Conservation (phyloP, 495 filamentous ascomycete species). For the Daldinia concentrica region DNA sequence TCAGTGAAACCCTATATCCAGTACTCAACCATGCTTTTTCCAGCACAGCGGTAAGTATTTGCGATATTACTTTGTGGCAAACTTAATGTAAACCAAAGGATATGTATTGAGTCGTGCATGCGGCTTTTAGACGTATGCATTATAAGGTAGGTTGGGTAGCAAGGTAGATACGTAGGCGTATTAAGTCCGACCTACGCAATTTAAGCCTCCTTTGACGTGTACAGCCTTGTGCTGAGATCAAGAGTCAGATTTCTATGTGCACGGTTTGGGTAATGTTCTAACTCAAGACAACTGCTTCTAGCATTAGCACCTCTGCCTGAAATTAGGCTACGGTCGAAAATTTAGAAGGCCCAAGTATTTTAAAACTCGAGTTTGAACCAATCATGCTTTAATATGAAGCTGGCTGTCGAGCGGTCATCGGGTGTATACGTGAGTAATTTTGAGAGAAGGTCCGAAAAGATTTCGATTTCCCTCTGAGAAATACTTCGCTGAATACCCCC, state of each 20-base stretch:
- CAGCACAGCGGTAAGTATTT: background rate
- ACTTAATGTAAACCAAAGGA: background rate
- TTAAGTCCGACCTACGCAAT: background rate
- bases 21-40: background rate
- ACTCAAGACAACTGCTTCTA: too few relatives aligned
- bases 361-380: constrained; percentile 14
- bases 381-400: constrained; percentile 14
- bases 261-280: too few relatives aligned
- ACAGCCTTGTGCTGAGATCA: too few relatives aligned
- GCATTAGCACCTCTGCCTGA: too few relatives aligned
- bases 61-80: background rate
- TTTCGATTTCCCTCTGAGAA: constrained; percentile 26
- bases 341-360: too few relatives aligned
- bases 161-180: background rate
- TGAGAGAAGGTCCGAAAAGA: constrained; percentile 31
- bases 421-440: constrained; percentile 32
- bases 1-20: background rate
- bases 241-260: too few relatives aligned
- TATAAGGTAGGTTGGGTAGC: background rate
- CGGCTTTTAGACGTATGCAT: background rate
- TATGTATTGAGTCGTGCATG: background rate
- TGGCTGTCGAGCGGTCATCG: constrained; percentile 21
- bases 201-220: too few relatives aligned
- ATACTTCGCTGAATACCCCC: constrained; percentile 21
- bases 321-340: too few relatives aligned